Evolutionary conservation across 2,329 filamentous ascomycete genomes (phyloP).

Genomic region (Talaromyces albobiverticillius): DNA sequence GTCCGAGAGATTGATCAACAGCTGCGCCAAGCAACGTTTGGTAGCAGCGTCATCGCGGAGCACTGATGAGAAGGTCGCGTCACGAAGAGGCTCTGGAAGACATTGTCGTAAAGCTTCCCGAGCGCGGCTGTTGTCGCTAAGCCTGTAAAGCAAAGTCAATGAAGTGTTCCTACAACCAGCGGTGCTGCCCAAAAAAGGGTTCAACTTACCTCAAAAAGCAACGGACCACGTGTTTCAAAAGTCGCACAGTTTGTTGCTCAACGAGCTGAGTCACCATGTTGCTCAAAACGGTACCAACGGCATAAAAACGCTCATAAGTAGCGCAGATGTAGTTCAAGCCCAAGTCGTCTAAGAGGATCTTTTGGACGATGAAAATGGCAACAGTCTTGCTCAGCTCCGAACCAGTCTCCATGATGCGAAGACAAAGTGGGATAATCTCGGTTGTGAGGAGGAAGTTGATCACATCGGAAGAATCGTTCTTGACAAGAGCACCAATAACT

Average conservation of each 20-base stretch:
- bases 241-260: constrained; percentile 91
- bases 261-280: constrained; percentile 99
- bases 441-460: constrained; percentile 99
- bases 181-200: background rate
- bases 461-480: constrained; percentile 97
- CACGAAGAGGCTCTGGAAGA: constrained; percentile 94
- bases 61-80: constrained; percentile 95
- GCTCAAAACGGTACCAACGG: constrained; percentile 92
- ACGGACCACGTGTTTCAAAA: constrained; percentile 95
- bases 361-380: constrained; percentile 98
- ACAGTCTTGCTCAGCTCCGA: constrained; percentile 98
- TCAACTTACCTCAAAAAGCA: constrained; percentile 82
- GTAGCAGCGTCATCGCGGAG: constrained; percentile 95
- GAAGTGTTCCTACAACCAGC: too few species aligned
- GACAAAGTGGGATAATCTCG: constrained; percentile 95
- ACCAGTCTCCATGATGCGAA: constrained; percentile 98
- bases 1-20: constrained; percentile 93
- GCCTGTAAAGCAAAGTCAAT: constrained; percentile 47
- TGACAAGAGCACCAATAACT: constrained; percentile 94
- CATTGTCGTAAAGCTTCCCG: constrained; percentile 94
- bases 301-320: constrained; percentile 97
- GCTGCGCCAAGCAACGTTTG: constrained; percentile 94
- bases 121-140: constrained; percentile 94
- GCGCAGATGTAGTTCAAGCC: constrained; percentile 98
- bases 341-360: constrained; percentile 95